These are phyloP conservation scores for Ilyonectria mors-panacis DNA, from an alignment of 2,329 filamentous ascomycete species.

Conservation along the genomic window DNA sequence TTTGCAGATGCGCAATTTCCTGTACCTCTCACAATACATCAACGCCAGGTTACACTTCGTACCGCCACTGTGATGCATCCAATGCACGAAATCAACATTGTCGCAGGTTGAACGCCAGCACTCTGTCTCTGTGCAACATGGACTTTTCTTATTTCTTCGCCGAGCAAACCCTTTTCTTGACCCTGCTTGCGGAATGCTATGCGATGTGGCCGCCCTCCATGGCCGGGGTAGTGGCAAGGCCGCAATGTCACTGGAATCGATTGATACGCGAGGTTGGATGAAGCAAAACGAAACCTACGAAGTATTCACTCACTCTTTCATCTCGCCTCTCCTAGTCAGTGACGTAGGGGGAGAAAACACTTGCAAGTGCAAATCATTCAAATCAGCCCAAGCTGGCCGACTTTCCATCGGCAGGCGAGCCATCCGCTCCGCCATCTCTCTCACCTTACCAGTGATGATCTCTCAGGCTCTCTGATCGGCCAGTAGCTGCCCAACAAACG, in stretches of 20 bases:
- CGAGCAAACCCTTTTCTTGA: not conserved
- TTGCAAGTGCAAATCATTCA: slow-evolving; percentile 4
- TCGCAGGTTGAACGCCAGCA: slow-evolving; percentile 8
- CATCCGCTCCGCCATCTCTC: slow-evolving; percentile 4
- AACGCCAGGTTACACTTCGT: not conserved
- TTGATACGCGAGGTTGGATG: not conserved
- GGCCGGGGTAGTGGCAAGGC: not conserved
- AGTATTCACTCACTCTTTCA: not conserved
- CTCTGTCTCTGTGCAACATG: slow-evolving; percentile 22
- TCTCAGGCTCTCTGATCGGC: not conserved
- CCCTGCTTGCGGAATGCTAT: slow-evolving; percentile 4
- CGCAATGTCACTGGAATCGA: not conserved
- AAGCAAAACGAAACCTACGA: not conserved
- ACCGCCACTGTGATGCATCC: not conserved
- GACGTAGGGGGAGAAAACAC: not conserved
- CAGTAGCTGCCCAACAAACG: slow-evolving; percentile 2
- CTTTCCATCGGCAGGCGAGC: slow-evolving; percentile 7
- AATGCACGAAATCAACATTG: slow-evolving; percentile 17
- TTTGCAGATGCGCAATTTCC: not conserved
- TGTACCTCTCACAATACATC: not conserved
- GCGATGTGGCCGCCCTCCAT: not conserved
- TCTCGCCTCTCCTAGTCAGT: not conserved
- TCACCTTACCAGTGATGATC: slow-evolving; percentile 1
- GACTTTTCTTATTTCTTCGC: slow-evolving; percentile 5
- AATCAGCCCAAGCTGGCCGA: not conserved